Evolutionary conservation across 805 yeast species (phyloP).

Genomic region (Metschnikowia bowlesiae): DNA sequence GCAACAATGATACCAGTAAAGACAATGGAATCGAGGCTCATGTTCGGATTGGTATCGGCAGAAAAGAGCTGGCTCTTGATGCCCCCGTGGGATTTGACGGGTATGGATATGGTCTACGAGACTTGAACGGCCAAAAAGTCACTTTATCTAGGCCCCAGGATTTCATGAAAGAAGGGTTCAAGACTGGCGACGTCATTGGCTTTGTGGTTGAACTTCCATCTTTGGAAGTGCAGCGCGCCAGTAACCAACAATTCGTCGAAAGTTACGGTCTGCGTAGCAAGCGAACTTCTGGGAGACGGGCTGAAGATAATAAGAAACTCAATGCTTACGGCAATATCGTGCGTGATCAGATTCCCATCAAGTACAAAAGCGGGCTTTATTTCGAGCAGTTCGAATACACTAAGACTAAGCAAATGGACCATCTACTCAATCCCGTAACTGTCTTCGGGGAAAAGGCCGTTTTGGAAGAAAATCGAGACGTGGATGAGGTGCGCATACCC

Average conservation of each 20-base stretch:
- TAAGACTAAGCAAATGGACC: constrained; percentile 65
- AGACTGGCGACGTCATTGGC: constrained; percentile 80
- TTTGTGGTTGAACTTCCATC: constrained; percentile 67
- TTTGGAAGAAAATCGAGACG: constrained; percentile 38
- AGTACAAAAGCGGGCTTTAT: constrained; percentile 69
- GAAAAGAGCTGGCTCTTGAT: constrained; percentile 85
- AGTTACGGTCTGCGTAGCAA: constrained; percentile 1
- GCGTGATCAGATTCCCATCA: constrained; percentile 84
- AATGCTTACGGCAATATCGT: constrained; percentile 39
- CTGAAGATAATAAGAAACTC: constrained; percentile 14
- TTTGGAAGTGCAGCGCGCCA: constrained; percentile 39
- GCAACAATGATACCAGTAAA: constrained; percentile 43
- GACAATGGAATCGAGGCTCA: constrained; percentile 39
- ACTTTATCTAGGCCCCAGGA: constrained; percentile 67
- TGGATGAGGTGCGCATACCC: constrained; percentile 34
- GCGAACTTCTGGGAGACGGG: background rate
- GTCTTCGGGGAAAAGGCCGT: constrained; percentile 67
- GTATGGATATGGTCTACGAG: constrained; percentile 88
- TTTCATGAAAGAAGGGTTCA: constrained; percentile 53
- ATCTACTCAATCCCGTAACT: constrained; percentile 65
- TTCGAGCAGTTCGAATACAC: constrained; percentile 84
- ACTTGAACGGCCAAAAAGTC: constrained; percentile 66
- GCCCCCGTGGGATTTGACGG: constrained; percentile 97
- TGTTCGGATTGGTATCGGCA: constrained; percentile 76
- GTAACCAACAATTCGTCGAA: constrained; percentile 29